Evolutionary conservation across 805 yeast species (phyloP).

Genomic region (Saccharomycopsis babjevae): DNA sequence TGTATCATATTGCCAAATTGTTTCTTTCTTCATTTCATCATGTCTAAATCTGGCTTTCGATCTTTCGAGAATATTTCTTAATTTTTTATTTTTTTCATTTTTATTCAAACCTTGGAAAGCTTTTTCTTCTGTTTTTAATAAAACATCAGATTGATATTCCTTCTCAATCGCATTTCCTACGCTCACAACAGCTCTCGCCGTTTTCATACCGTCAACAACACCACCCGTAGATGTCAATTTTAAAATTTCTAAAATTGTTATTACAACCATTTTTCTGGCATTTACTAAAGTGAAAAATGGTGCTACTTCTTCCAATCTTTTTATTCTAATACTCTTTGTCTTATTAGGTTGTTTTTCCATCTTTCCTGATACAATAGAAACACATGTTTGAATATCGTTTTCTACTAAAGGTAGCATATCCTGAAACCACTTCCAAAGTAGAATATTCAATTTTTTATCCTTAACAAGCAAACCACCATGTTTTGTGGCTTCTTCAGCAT

Average conservation of each 20-base stretch:
- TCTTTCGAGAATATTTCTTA: constrained; percentile 31
- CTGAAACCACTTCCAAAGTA: constrained; percentile 77
- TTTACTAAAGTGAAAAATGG: constrained; percentile 66
- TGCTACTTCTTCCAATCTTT: constrained; percentile 49
- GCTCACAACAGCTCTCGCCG: constrained; percentile 68
- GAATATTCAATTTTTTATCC: constrained; percentile 55
- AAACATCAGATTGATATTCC: constrained; percentile 66
- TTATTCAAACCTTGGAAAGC: constrained; percentile 37
- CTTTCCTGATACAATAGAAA: constrained; percentile 21
- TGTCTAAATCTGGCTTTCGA: constrained; percentile 30
- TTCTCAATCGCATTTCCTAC: constrained; percentile 80
- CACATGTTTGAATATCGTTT: constrained; percentile 52
- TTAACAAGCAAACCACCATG: constrained; percentile 45
- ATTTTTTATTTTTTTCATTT: constrained; percentile 37
- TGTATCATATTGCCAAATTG: constrained; percentile 45
- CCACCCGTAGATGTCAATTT: constrained; percentile 69
- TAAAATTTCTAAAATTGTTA: constrained; percentile 73
- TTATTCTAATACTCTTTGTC: constrained; percentile 21
- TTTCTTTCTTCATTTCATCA: constrained; percentile 26
- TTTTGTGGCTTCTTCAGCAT: constrained; percentile 53
- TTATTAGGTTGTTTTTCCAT: not conserved
- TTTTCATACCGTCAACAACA: constrained; percentile 68
- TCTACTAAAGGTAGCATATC: constrained; percentile 61
- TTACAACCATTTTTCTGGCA: constrained; percentile 73
- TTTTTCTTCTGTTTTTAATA: constrained; percentile 47